These are phyloP conservation scores for Dimargaris verticillata DNA, from an alignment of 192 early-diverging fungal genomes.

Conservation along the genomic window DNA sequence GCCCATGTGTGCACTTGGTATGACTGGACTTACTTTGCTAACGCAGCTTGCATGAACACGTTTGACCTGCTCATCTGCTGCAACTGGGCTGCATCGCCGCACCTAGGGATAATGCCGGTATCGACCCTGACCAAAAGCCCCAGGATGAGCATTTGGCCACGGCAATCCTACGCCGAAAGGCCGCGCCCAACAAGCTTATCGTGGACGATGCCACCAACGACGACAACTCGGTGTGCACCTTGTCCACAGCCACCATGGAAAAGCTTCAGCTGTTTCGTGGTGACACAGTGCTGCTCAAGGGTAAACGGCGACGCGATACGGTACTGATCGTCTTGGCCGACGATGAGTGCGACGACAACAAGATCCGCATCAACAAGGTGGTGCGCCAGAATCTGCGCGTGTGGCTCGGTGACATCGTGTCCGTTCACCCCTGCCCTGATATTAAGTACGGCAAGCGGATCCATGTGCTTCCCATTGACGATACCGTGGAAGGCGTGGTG, in stretches of 20 bases:
- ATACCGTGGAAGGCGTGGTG: slow-evolving; percentile 92
- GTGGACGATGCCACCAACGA: slow-evolving; percentile 94
- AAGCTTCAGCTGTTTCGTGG: slow-evolving; percentile 82
- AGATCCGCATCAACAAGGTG: slow-evolving; percentile 89
- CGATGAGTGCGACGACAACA: slow-evolving; percentile 81
- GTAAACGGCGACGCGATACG: slow-evolving; percentile 95
- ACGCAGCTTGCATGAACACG: no score
- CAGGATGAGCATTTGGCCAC: slow-evolving; percentile 67
- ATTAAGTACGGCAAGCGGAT: slow-evolving; percentile 97
- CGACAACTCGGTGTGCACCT: slow-evolving; percentile 87
- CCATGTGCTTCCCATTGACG: slow-evolving; percentile 92
- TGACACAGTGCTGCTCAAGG: slow-evolving; percentile 90
- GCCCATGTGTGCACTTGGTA: no score
- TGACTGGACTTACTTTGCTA: no score
- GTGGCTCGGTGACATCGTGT: slow-evolving; percentile 89
- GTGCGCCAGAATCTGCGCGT: slow-evolving; percentile 89
- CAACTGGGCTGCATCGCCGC: no score
- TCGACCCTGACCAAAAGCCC: slow-evolving; percentile 30
- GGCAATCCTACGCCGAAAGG: slow-evolving; percentile 89
- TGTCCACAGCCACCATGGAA: slow-evolving; percentile 87
- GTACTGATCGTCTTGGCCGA: slow-evolving; percentile 86
- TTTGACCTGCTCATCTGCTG: no score
- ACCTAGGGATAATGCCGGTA: slow-evolving; percentile 41
- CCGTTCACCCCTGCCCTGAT: slow-evolving; percentile 85
- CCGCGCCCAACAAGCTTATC: slow-evolving; percentile 95